phyloP scores from a whole-genome alignment of 2,329 filamentous ascomycete genomes.

The Colletotrichum zoysiae region DNA sequence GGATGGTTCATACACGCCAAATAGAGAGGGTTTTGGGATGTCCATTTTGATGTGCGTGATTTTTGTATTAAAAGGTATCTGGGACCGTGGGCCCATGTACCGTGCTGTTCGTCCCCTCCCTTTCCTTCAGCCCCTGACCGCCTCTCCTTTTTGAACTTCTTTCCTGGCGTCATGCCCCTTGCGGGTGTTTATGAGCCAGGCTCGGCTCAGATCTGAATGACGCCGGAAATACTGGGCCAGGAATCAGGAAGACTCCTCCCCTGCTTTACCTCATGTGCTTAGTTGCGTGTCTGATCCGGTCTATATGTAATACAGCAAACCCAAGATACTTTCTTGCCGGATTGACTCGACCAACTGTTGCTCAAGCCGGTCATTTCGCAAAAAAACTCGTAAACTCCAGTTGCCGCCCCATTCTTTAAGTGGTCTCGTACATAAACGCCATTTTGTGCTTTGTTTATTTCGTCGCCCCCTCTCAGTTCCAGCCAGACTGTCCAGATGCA shows the following conservation, averaged over 20 bases:
- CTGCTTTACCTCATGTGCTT: background rate
- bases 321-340: constrained; percentile 7
- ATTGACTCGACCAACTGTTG: constrained; percentile 9
- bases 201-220: background rate
- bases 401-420: constrained; percentile 29
- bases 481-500: constrained; percentile 63
- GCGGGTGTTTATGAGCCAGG: constrained; percentile 15
- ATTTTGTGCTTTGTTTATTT: constrained; percentile 16
- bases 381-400: constrained; percentile 35
- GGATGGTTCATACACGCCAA: constrained; percentile 24
- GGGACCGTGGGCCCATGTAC: background rate
- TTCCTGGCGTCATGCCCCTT: background rate
- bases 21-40: background rate
- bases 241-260: background rate
- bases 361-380: constrained; percentile 12
- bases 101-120: background rate
- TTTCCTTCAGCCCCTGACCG: background rate
- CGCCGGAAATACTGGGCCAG: constrained; percentile 4
- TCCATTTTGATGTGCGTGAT: constrained; percentile 1
- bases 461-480: constrained; percentile 55
- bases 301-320: constrained; percentile 10
- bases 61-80: constrained; percentile 4
- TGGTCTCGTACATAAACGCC: constrained; percentile 34
- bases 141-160: background rate
- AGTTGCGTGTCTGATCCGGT: background rate